Percentiles rank a stretch among this genome's conserved stretches.
Conservation (phyloP, 2,329 filamentous ascomycete species). For the Ophiostoma sp. region DNA sequence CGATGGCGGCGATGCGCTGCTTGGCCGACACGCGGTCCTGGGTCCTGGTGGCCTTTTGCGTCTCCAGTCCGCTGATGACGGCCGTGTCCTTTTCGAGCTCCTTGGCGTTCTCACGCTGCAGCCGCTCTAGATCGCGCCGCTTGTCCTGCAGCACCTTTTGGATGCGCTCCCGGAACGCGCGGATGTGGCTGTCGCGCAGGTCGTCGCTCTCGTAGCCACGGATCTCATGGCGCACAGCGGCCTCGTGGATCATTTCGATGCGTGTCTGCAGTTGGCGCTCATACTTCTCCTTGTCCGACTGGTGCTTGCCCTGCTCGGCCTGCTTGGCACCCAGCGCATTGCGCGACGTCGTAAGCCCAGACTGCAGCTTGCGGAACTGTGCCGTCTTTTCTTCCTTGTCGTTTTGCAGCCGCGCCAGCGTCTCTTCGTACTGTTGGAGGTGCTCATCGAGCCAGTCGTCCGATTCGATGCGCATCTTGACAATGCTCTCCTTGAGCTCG, state of each 20-base stretch:
- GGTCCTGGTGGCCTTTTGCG: slow-evolving; percentile 68
- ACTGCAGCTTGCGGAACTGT: slow-evolving; percentile 66
- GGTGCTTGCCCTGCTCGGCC: slow-evolving; percentile 71
- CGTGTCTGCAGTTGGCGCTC: slow-evolving; percentile 75
- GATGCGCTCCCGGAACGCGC: slow-evolving; percentile 75
- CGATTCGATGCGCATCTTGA: slow-evolving; percentile 69
- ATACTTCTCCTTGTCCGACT: slow-evolving; percentile 84
- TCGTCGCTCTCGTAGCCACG: slow-evolving; percentile 76
- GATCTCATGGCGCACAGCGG: slow-evolving; percentile 74
- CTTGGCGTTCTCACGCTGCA: slow-evolving; percentile 70
- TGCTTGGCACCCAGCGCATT: slow-evolving; percentile 53
- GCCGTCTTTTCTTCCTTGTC: slow-evolving; percentile 64
- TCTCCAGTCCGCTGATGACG: slow-evolving; percentile 70
- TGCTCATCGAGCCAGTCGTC: slow-evolving; percentile 73
- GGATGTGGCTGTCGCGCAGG: slow-evolving; percentile 70
- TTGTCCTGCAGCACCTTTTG: slow-evolving; percentile 75
- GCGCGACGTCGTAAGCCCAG: slow-evolving; percentile 47
- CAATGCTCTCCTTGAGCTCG: slow-evolving; percentile 69
- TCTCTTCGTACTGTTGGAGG: slow-evolving; percentile 75
- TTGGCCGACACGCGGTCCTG: slow-evolving; percentile 74
- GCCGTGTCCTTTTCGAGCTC: slow-evolving; percentile 73
- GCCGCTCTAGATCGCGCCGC: slow-evolving; percentile 67
- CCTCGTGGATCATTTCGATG: slow-evolving; percentile 72
- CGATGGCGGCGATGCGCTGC: slow-evolving; percentile 71
- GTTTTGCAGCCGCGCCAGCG: slow-evolving; percentile 63